Evolutionary conservation across 805 yeast species (phyloP), one percentile per base, ranked within the genome.

Genomic region (Hanseniaspora thailandica): DNA sequence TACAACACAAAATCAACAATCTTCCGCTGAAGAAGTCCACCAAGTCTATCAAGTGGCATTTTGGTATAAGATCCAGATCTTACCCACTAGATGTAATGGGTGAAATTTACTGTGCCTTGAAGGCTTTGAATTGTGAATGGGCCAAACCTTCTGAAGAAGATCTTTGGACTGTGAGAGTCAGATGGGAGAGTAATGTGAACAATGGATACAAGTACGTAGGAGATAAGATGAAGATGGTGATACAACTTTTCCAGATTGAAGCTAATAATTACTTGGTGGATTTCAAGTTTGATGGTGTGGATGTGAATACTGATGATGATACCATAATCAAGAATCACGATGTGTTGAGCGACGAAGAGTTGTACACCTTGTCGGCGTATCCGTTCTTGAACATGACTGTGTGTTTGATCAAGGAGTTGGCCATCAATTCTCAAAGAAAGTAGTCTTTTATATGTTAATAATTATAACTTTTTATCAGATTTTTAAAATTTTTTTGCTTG

Each of bases 21-120:
- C 17, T 50, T 13, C 47, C 54, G 5, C 12, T 50, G 30, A 88
- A 90, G 66, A 87, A 86, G 66, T 84, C 90, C 57, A 26, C 36
- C 22, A 90, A 88, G 68, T 47, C 47, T 1, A 86, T 96, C 6
- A 81, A 95, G 68, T 93, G 98, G 98, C 98, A 93, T 72, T 93
- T 93, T 64, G 98, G 98, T 59, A 93, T 93, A 56, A 76, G 98
- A 64, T 87, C 96, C 8, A 76, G 97, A 62, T 86, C 96, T 0
- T 93, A 93, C 65, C 97, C 98, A 33, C 73, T 93, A 60, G 98
- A 93, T 67, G 98, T 93, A 3, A 93, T 93, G 97, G 96, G 97
- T 26, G 98, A 93, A 66, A 89, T 93, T 43, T 93, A 93, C 69
- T 76, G 96, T 45, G 97, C 97, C 1, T 73, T 93, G 64, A 86